These are phyloP conservation scores for Amaranthus palmeri DNA, from an alignment of 148 eudicot species.

Conservation along the genomic window DNA sequence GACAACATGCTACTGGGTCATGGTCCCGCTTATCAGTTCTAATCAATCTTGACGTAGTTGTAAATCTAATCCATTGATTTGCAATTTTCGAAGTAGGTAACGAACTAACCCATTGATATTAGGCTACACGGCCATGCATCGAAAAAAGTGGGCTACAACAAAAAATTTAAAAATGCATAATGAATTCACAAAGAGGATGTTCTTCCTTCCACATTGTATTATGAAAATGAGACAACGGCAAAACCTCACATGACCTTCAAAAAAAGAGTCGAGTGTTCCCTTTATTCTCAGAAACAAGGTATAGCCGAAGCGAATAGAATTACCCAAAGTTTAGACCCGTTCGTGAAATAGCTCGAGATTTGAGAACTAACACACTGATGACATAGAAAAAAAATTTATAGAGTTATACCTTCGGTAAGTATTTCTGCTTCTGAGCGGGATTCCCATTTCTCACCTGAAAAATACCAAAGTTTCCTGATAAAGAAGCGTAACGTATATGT, in stretches of 20 bases:
- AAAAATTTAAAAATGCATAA: background rate
- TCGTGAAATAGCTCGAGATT: too few relatives aligned
- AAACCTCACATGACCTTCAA: background rate
- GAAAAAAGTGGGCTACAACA: background rate
- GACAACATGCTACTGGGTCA: too few relatives aligned
- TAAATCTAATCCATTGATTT: too few relatives aligned
- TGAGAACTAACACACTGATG: background rate
- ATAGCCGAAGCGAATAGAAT: too few relatives aligned
- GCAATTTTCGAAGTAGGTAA: too few relatives aligned
- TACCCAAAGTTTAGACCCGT: too few relatives aligned
- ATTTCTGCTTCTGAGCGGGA: conserved; percentile 83
- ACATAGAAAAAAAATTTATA: background rate
- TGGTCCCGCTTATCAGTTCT: too few relatives aligned
- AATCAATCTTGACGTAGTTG: too few relatives aligned
- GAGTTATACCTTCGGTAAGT: conserved; percentile 78
- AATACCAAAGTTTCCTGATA: conserved; percentile 1
- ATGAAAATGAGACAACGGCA: background rate
- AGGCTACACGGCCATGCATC: background rate
- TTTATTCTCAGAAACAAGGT: background rate
- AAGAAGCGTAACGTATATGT: background rate
- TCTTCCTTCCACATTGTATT: background rate
- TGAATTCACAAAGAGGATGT: background rate
- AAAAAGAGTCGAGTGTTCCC: background rate
- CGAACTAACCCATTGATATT: too few relatives aligned
- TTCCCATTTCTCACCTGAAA: conserved; percentile 86